Evolutionary conservation across 2,329 filamentous ascomycete genomes (phyloP).

Genomic region (Colletotrichum chlorophyti): DNA sequence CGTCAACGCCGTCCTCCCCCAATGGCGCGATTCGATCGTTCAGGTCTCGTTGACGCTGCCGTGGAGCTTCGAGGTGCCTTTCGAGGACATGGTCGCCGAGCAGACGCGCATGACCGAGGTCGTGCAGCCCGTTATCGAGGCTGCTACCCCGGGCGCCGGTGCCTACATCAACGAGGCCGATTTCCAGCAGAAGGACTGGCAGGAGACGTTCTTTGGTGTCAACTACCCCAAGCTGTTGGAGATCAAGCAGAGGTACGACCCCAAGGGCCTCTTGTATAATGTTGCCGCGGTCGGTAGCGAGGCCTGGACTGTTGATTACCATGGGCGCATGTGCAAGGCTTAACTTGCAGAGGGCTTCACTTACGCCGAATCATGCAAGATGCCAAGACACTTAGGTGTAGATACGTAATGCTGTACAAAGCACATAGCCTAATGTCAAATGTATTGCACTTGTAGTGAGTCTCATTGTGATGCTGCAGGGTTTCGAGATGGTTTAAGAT

Average conservation of each 20-base stretch:
- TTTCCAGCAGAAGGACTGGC: slow-evolving; percentile 39
- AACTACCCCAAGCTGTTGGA: slow-evolving; percentile 35
- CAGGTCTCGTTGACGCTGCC: slow-evolving; percentile 35
- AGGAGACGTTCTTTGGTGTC: slow-evolving; percentile 37
- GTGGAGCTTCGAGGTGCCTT: slow-evolving; percentile 25
- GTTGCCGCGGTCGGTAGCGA: slow-evolving; percentile 38
- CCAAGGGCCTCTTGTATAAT: slow-evolving; percentile 37
- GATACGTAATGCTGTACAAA: background rate
- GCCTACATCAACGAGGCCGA: slow-evolving; percentile 42
- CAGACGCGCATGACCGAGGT: slow-evolving; percentile 35
- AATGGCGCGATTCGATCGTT: slow-evolving; percentile 46
- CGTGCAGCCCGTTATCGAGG: slow-evolving; percentile 39
- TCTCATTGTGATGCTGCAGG: too few species aligned
- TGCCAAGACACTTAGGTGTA: background rate
- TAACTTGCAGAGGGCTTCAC: background rate
- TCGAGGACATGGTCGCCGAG: slow-evolving; percentile 21
- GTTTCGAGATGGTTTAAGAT: too few species aligned
- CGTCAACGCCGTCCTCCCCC: slow-evolving; percentile 47
- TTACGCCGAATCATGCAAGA: fast-evolving
- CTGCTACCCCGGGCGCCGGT: slow-evolving; percentile 34
- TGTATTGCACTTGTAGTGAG: too few species aligned
- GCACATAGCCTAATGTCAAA: background rate
- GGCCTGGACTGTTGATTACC: slow-evolving; percentile 30
- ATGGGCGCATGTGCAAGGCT: slow-evolving; percentile 30
- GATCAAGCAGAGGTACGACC: slow-evolving; percentile 41